Evolutionary conservation across 2,329 filamentous ascomycete species (phyloP).

Genomic region (Chaetomium strumarium): DNA sequence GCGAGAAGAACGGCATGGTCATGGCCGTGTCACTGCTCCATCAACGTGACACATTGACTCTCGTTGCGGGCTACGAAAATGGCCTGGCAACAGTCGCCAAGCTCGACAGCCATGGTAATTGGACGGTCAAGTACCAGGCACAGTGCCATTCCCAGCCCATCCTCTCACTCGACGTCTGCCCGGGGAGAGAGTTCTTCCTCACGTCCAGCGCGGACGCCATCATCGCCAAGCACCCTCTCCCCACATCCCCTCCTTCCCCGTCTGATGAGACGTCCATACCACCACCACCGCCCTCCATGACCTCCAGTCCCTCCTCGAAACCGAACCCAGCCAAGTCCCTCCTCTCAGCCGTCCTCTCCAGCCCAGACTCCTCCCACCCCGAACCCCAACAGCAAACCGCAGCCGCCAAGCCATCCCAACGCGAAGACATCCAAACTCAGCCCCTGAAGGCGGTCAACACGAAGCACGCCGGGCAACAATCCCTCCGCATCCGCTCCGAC

Average conservation of each 20-base stretch:
- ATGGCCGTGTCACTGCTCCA: constrained; percentile 71
- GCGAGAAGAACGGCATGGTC: constrained; percentile 67
- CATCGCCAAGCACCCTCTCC: constrained; percentile 69
- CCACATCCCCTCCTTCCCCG: constrained; percentile 24
- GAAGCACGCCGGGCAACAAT: constrained; percentile 86
- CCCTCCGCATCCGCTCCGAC: constrained; percentile 69
- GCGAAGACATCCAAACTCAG: constrained; percentile 29
- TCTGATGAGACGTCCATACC: neutral
- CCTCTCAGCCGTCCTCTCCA: constrained; percentile 28
- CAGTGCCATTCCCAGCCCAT: constrained; percentile 74
- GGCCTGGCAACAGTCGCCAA: constrained; percentile 65
- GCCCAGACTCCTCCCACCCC: constrained; percentile 12
- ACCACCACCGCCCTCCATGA: neutral
- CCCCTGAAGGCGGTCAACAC: constrained; percentile 64
- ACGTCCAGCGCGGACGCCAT: constrained; percentile 79
- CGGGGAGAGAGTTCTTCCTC: constrained; percentile 54
- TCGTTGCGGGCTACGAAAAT: constrained; percentile 80
- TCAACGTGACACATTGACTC: constrained; percentile 45
- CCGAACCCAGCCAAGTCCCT: constrained; percentile 22
- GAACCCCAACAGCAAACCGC: neutral
- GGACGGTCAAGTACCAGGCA: constrained; percentile 54
- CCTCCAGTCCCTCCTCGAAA: neutral
- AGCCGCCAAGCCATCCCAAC: constrained; percentile 11
- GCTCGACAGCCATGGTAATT: constrained; percentile 39
- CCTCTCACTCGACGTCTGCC: constrained; percentile 61